Evolutionary conservation across 2,329 filamentous ascomycete genomes (phyloP).

Genomic region (Colletotrichum sp.): DNA sequence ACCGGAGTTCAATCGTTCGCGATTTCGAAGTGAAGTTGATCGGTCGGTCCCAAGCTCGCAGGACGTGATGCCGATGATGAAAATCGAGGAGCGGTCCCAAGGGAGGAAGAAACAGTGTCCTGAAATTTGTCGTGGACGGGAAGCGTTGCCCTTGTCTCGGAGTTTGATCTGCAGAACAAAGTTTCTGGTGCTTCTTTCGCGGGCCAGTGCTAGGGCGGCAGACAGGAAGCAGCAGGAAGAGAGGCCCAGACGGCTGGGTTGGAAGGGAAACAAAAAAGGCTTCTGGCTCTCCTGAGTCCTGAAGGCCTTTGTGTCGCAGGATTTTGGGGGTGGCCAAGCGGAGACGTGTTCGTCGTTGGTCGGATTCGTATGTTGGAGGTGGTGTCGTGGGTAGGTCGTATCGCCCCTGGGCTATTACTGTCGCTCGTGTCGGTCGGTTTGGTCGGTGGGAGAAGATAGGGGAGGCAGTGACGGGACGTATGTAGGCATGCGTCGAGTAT

Average conservation of each 20-base stretch:
- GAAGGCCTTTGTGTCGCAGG: conserved; percentile 45
- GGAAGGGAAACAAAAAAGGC: not conserved
- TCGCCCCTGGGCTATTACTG: conserved; percentile 18
- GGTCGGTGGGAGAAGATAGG: not conserved
- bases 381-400: conserved; percentile 15
- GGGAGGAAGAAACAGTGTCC: not conserved
- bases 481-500: not conserved
- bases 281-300: conserved; percentile 28
- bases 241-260: conserved; percentile 20
- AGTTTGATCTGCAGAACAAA: conserved; percentile 29
- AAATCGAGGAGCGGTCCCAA: conserved; percentile 1
- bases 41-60: not conserved
- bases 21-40: not conserved
- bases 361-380: not conserved
- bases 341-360: not conserved
- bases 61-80: conserved; percentile 10
- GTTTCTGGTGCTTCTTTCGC: conserved; percentile 23
- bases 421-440: conserved; percentile 13
- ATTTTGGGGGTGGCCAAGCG: conserved; percentile 21
- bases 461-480: not conserved
- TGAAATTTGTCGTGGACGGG: conserved; percentile 1
- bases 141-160: conserved; percentile 20
- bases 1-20: not conserved
- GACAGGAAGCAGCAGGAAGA: conserved; percentile 24
- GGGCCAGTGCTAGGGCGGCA: not conserved